phyloP scores from a whole-genome alignment of 1,139 yeast genomes.

The Nakaseomyces glabratus region DNA sequence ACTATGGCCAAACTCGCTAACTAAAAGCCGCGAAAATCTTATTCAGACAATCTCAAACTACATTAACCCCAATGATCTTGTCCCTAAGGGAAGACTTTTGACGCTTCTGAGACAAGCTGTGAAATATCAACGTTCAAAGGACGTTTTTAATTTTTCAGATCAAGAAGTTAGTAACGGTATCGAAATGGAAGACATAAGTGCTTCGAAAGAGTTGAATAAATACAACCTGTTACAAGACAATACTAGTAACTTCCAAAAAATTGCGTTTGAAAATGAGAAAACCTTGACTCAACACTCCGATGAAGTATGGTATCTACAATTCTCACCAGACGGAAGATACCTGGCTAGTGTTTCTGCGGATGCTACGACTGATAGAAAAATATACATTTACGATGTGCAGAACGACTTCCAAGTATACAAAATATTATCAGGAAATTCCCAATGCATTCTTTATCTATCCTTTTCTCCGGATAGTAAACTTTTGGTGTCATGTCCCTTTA shows the following conservation, averaged over 20 bases:
- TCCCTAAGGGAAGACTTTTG: conserved; percentile 45
- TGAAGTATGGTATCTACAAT: conserved; percentile 79
- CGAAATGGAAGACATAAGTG: conserved; percentile 1
- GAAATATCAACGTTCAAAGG: conserved; percentile 38
- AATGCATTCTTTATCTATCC: conserved; percentile 57
- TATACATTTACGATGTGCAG: conserved; percentile 58
- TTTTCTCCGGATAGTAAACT: conserved; percentile 68
- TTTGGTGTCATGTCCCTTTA: conserved; percentile 60
- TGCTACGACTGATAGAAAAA: conserved; percentile 34
- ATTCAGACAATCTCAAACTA: conserved; percentile 38
- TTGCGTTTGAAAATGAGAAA: conserved; percentile 28
- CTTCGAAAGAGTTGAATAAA: conserved; percentile 3
- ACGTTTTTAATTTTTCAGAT: conserved; percentile 31
- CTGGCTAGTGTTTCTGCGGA: conserved; percentile 75
- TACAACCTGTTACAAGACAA: conserved; percentile 27
- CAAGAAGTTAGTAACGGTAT: conserved; percentile 9
- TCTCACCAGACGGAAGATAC: conserved; percentile 67
- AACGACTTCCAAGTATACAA: conserved; percentile 41
- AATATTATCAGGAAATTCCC: conserved; percentile 40
- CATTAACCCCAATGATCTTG: conserved; percentile 44
- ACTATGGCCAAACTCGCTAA: conserved; percentile 34
- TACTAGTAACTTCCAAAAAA: conserved; percentile 18
- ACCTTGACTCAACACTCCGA: conserved; percentile 47
- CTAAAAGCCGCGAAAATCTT: conserved; percentile 36
- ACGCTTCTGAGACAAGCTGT: conserved; percentile 45